Percentiles rank a stretch among this genome's conserved stretches.
Evolutionary conservation across 345 rosid species (phyloP).

Genomic region (Aethionema arabicum): DNA sequence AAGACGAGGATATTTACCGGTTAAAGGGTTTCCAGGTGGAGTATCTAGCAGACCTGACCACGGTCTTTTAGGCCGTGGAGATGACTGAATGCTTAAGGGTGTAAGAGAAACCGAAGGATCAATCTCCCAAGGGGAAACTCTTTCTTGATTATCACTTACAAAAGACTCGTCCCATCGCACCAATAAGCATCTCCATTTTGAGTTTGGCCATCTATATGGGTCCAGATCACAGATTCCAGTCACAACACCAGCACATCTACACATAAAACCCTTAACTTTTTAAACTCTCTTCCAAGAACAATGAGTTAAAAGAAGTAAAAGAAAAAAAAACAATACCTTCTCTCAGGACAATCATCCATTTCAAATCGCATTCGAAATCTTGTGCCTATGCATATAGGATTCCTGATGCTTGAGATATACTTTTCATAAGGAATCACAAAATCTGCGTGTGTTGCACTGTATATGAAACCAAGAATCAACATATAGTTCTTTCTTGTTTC

Average conservation of each 20-base stretch:
- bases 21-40: slow-evolving; percentile 49
- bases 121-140: slow-evolving; percentile 92
- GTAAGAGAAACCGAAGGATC: slow-evolving; percentile 75
- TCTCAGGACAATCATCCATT: slow-evolving; percentile 81
- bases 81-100: slow-evolving; percentile 68
- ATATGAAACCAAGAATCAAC: slow-evolving; percentile 27
- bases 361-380: slow-evolving; percentile 82
- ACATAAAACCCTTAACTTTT: slow-evolving; percentile 12
- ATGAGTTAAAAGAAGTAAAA: slow-evolving; percentile 8
- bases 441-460: slow-evolving; percentile 80
- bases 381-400: slow-evolving; percentile 57
- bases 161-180: slow-evolving; percentile 85
- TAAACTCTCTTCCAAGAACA: slow-evolving; percentile 9
- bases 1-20: slow-evolving; percentile 43
- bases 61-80: slow-evolving; percentile 78
- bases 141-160: slow-evolving; percentile 54
- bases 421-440: slow-evolving; percentile 77
- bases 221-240: slow-evolving; percentile 68
- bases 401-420: slow-evolving; percentile 61
- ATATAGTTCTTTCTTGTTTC: neutral
- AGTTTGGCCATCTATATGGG: slow-evolving; percentile 82
- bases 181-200: slow-evolving; percentile 91
- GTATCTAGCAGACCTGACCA: slow-evolving; percentile 58
- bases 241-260: slow-evolving; percentile 75
- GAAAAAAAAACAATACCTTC: slow-evolving; percentile 54